phyloP scores from a whole-genome alignment of 441 rosid species.

The Brassica hybrid region DNA sequence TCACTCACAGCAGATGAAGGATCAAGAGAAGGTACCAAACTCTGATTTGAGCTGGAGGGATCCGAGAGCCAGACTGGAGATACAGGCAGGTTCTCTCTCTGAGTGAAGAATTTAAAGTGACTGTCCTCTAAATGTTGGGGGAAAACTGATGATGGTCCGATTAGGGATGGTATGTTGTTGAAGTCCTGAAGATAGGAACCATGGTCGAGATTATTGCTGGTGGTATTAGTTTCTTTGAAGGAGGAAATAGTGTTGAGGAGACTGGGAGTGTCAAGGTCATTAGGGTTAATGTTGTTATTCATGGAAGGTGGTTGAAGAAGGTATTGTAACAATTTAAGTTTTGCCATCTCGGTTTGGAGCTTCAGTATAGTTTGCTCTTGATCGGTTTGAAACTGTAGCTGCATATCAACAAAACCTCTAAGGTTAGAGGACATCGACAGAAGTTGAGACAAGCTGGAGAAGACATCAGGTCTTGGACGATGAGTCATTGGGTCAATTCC shows the following conservation, averaged over 20 bases:
- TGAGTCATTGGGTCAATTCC: conserved; percentile 73
- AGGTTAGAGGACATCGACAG: conserved; percentile 64
- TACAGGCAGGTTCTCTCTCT: conserved; percentile 41
- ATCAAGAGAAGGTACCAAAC: conserved; percentile 43
- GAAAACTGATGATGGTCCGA: conserved; percentile 38
- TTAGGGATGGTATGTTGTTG: conserved; percentile 61
- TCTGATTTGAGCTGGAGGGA: conserved; percentile 46
- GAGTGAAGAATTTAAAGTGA: conserved; percentile 41
- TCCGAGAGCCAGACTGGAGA: conserved; percentile 55
- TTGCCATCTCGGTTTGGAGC: conserved; percentile 67
- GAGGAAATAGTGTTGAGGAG: conserved; percentile 52
- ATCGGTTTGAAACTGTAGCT: conserved; percentile 48
- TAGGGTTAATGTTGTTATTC: conserved; percentile 34
- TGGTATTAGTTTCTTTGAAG: conserved; percentile 37
- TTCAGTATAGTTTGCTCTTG: conserved; percentile 45
- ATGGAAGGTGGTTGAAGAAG: conserved; percentile 61
- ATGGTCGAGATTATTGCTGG: conserved; percentile 29
- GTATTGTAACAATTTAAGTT: conserved; percentile 59
- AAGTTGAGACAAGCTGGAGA: conserved; percentile 35
- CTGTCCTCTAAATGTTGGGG: conserved; percentile 34
- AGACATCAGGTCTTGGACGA: conserved; percentile 55
- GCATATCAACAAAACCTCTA: conserved; percentile 56
- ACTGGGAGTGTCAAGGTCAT: conserved; percentile 49
- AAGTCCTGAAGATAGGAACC: conserved; percentile 52
- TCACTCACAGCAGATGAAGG: conserved; percentile 24